Base-by-base conservation (phyloP, 768 basidiomycete genomes). In the Daedaleopsis nitida region DNA sequence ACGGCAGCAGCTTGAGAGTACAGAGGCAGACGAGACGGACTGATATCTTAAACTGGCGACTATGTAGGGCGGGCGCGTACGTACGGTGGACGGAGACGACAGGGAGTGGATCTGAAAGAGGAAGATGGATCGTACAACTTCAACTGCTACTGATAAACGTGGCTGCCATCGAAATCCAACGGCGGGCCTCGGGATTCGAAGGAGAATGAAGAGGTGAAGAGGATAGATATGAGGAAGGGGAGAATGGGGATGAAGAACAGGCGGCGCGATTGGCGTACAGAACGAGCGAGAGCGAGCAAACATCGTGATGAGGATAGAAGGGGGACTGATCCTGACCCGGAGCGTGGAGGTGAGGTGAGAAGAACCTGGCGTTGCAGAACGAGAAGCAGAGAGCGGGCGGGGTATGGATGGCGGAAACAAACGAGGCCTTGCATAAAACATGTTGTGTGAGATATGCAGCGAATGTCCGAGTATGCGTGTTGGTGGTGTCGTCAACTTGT, bases 1-100 rank as follows among this genome's bases (percentile, higher is more conserved):
- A 42, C 49, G 55, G 49, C 55, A 50, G 60, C 44, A 61, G 60
- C 59, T 68, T 49, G 47, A 61, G 61, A 60, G 62, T 66, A 68
- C 60, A 68, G 57, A 48, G 64, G 59, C 24, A 55, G 60, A 43
- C 44, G 37, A 39, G 59, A 49, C n/a, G 47, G 5, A 49, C 47
- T 49, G 55, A 61, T 61, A 61, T 56, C 60, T 56, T 56, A 61
- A 24, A 42, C 34, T 12, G 50, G 42, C 50, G 51, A 49, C 47
- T 49, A 49, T 27, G 23, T 49, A 42, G 39, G 39, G 39, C 11
- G 17, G 17, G 17, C 39, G 39, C 39, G 39, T 42, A 42, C 27
- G 27, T n/a, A 7, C 17, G 21, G 45, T 23, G 45, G 21, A 47
- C 11, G 45, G 12, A 21, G 45, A 47, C 45, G 45, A 10, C 11